Percentiles rank a stretch among this genome's conserved stretches.
phyloP scores from a whole-genome alignment of 345 rosid species.

The Lumnitzera littorea region DNA sequence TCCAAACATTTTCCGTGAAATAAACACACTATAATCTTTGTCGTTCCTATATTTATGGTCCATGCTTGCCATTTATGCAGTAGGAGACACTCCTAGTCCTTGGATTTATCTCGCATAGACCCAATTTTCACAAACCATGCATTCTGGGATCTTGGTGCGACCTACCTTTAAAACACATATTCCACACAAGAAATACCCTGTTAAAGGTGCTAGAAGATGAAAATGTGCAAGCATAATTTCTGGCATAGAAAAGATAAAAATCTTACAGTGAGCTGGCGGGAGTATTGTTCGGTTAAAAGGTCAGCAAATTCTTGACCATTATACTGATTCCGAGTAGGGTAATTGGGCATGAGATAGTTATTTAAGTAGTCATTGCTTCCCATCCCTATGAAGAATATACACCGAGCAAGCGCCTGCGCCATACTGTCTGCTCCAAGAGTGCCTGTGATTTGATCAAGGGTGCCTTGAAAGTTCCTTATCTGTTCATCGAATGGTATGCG shows the following conservation, averaged over 20 bases:
- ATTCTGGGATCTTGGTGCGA: too few species aligned
- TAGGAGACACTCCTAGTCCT: too few species aligned
- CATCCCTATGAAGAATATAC: conserved; percentile 88
- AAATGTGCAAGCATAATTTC: neutral
- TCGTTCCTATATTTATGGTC: too few species aligned
- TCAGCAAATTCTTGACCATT: conserved; percentile 67
- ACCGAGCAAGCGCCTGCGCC: conserved; percentile 35
- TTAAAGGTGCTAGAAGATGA: too few species aligned
- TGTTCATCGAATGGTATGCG: conserved; percentile 85
- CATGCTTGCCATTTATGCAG: too few species aligned
- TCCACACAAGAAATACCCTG: too few species aligned
- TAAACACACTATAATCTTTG: too few species aligned
- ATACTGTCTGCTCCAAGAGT: conserved; percentile 52
- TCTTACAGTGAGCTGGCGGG: conserved; percentile 58
- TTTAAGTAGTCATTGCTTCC: conserved; percentile 97
- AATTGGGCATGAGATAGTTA: conserved; percentile 95
- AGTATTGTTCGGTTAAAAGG: conserved; percentile 63
- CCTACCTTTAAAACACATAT: too few species aligned
- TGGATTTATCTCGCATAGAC: too few species aligned
- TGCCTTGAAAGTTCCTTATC: conserved; percentile 67
- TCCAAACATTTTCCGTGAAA: too few species aligned
- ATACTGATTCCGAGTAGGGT: conserved; percentile 56
- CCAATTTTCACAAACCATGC: too few species aligned
- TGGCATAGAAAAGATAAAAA: neutral
- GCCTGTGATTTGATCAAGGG: conserved; percentile 57